Evolutionary conservation across 768 basidiomycete genomes (phyloP), one percentile per base, ranked within the genome.

Genomic region (Boletus huronensis): DNA sequence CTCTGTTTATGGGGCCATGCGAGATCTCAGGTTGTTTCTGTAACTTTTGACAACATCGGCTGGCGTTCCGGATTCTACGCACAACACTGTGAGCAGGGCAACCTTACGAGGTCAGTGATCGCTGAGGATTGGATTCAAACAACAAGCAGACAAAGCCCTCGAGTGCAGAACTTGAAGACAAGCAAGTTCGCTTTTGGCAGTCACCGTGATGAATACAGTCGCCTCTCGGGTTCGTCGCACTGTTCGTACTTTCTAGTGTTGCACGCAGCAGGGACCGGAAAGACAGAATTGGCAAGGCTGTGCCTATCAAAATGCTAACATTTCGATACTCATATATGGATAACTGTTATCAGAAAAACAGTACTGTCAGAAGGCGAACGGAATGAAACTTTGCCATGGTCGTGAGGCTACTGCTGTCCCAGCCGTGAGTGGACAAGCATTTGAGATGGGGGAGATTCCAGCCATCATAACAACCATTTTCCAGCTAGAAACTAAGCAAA

Each of bases 271-370:
- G 7, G n/a, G 50, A 38, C 39, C 1, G 1, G 16, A 53, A 25
- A 39, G 21, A 55, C 34, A 17, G 13, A 14, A 23, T 21, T 17
- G 2, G 3, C 16, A 31, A 25, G 41, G 46, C 58, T 44, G 41
- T 54, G 51, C 40, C 31, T 53, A 54, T 44, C 25, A 31, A 55
- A 65, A 56, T 58, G 50, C 47, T 64, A 55, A 61, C 52, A 66
- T 63, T 60, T 54, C 32, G 44, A 51, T 19, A 38, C 47, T 28
- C 28, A 51, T 19, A 31, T 36, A 40, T 13, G 43, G 55, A 51
- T 59, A 66, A 64, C 52, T 19, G 44, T 56, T 63, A 55, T 46
- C 54, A 48, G 14, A 35, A 40, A 54, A 51, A 52, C n/a, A 17
- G 34, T 26, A 6, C 8, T 9, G 34, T 39, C 23, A 17, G 17